phyloP scores from a whole-genome alignment of 225 moss, liverwort and hornwort genomes.

The Polytrichum commune region DNA sequence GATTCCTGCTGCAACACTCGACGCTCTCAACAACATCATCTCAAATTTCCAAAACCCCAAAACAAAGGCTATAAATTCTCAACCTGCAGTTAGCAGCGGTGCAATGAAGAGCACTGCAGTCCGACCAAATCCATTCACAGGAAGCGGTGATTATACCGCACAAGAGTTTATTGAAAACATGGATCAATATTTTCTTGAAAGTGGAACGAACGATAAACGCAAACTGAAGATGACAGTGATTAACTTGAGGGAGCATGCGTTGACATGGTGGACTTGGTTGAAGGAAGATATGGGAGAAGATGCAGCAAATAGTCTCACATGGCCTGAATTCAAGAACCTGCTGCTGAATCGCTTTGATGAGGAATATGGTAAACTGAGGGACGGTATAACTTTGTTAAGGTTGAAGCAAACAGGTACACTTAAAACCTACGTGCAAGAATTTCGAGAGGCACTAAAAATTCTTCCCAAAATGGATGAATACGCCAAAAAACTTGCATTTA shows the following conservation, averaged over 20 bases:
- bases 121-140: too few relatives aligned
- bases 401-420: not conserved
- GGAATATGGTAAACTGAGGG: not conserved
- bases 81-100: too few relatives aligned
- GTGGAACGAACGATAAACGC: too few relatives aligned
- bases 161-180: too few relatives aligned
- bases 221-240: too few relatives aligned
- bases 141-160: too few relatives aligned
- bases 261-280: not conserved
- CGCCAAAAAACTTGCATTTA: not conserved
- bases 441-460: not conserved
- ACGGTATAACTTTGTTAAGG: not conserved
- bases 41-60: too few relatives aligned
- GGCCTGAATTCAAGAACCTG: not conserved
- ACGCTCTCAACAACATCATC: too few relatives aligned
- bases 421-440: not conserved
- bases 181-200: too few relatives aligned
- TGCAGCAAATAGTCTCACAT: not conserved
- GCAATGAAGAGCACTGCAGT: too few relatives aligned
- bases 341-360: not conserved
- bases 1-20: too few relatives aligned
- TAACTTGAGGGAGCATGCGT: not conserved
- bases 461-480: not conserved
- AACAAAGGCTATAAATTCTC: too few relatives aligned
- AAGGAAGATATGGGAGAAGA: not conserved